Evolutionary conservation across 331 rosid genomes (phyloP).

Genomic region (Stylosanthes scabra): DNA sequence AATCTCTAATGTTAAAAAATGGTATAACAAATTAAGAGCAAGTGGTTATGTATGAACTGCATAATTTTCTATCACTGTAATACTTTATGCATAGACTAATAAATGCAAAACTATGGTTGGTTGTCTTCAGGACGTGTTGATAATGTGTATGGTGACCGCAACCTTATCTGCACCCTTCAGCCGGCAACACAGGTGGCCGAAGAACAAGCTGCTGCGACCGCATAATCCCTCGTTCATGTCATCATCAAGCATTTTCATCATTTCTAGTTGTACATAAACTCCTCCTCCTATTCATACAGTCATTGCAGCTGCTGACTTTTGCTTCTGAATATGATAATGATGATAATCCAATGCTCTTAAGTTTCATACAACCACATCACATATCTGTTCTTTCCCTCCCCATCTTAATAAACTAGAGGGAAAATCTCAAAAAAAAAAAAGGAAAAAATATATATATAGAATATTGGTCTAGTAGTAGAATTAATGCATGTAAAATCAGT

Average conservation of each 20-base stretch:
- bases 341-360: slow-evolving; percentile 47
- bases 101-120: slow-evolving; percentile 15
- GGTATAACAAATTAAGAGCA: too few species aligned
- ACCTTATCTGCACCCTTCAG: slow-evolving; percentile 91
- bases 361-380: slow-evolving; percentile 32
- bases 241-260: slow-evolving; percentile 30
- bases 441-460: neutral
- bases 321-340: slow-evolving; percentile 42
- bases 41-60: neutral
- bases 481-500: too few species aligned
- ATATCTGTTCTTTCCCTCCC: neutral
- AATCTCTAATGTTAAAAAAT: too few species aligned
- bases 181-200: slow-evolving; percentile 73
- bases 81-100: slow-evolving; percentile 5
- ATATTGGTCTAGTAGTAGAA: too few species aligned
- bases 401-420: neutral
- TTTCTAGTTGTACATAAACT: slow-evolving; percentile 54
- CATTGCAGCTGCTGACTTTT: slow-evolving; percentile 38
- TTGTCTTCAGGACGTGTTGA: slow-evolving; percentile 83
- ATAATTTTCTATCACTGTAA: slow-evolving; percentile 20
- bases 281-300: slow-evolving; percentile 45
- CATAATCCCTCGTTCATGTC: slow-evolving; percentile 46
- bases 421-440: neutral
- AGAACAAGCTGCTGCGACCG: slow-evolving; percentile 87
- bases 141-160: slow-evolving; percentile 97